A percentile compares a stretch with the other conserved stretches of the same genome.
phyloP scores from a whole-genome alignment of 2,329 filamentous ascomycete species.

The Camillea tinctor region DNA sequence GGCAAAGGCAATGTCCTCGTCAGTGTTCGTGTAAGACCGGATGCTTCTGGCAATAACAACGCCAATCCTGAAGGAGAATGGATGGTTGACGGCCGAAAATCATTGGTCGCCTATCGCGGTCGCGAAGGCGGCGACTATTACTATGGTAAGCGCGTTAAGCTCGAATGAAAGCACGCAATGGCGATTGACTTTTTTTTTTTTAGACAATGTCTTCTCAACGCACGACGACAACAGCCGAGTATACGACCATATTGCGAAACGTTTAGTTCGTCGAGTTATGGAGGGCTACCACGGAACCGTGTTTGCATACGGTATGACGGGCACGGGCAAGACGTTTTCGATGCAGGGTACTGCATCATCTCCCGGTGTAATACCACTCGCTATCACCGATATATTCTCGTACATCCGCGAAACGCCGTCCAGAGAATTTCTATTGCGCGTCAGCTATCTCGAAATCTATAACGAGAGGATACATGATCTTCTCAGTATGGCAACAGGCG shows the following conservation, averaged over 20 bases:
- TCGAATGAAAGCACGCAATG: slow-evolving; percentile 6
- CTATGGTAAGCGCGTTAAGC: slow-evolving; percentile 64
- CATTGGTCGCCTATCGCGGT: slow-evolving; percentile 78
- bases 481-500: slow-evolving; percentile 68
- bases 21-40: slow-evolving; percentile 89
- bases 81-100: slow-evolving; percentile 83
- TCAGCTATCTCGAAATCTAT: slow-evolving; percentile 98
- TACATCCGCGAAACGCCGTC: slow-evolving; percentile 97
- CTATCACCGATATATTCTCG: slow-evolving; percentile 98
- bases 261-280: slow-evolving; percentile 94
- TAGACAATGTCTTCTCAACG: slow-evolving; percentile 94
- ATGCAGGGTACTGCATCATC: slow-evolving; percentile 98
- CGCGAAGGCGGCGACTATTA: slow-evolving; percentile 90
- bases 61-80: slow-evolving; percentile 74
- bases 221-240: slow-evolving; percentile 93
- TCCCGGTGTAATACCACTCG: slow-evolving; percentile 92
- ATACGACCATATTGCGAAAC: slow-evolving; percentile 91
- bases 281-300: slow-evolving; percentile 98
- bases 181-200: slow-evolving; percentile 6
- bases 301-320: slow-evolving; percentile 98
- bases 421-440: slow-evolving; percentile 87
- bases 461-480: slow-evolving; percentile 97
- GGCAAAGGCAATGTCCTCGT: slow-evolving; percentile 93
- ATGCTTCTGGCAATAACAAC: slow-evolving; percentile 62
- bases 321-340: slow-evolving; percentile 97